Conservation (phyloP, 352 stramenopile genomes). For the Pythium periplocum region DNA sequence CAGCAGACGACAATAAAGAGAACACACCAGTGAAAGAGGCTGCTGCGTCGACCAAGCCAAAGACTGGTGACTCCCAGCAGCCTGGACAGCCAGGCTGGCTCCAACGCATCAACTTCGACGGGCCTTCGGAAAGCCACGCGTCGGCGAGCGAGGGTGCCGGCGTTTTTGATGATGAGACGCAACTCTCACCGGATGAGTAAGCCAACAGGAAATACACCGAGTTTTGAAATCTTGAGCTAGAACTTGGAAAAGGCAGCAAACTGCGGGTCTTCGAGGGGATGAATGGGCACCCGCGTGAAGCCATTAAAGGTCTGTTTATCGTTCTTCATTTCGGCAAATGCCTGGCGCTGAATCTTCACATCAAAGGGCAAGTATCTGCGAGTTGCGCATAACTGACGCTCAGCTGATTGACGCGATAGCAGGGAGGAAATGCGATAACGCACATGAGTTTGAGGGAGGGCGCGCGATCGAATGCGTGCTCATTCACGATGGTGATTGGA, state of each 20-base stretch:
- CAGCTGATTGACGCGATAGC: no score
- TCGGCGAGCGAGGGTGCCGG: constrained; percentile 16
- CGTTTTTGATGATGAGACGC: constrained; percentile 38
- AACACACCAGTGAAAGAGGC: constrained; percentile 10
- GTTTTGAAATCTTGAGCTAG: neutral
- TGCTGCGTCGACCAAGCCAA: neutral
- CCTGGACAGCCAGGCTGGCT: constrained; percentile 16
- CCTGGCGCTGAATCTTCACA: constrained; percentile 66
- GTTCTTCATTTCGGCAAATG: constrained; percentile 71
- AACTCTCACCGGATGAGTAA: constrained; percentile 18
- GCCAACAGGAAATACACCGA: neutral
- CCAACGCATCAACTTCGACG: constrained; percentile 10
- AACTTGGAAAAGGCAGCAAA: constrained; percentile 52
- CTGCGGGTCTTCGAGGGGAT: constrained; percentile 59
- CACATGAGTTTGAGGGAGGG: constrained; percentile 68
- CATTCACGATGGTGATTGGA: constrained; percentile 61
- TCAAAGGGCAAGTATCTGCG: constrained; percentile 67
- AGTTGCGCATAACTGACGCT: constrained; percentile 3
- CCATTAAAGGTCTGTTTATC: constrained; percentile 63
- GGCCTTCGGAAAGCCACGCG: neutral
- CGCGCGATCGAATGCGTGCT: constrained; percentile 53
- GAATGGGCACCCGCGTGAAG: constrained; percentile 37
- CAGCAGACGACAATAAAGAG: constrained; percentile 12
- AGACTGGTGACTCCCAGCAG: constrained; percentile 2
- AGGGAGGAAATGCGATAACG: neutral